Evolutionary conservation across 768 basidiomycete genomes (phyloP), one percentile per base, ranked within the genome.

Genomic region (Leucosporidium scottii): DNA sequence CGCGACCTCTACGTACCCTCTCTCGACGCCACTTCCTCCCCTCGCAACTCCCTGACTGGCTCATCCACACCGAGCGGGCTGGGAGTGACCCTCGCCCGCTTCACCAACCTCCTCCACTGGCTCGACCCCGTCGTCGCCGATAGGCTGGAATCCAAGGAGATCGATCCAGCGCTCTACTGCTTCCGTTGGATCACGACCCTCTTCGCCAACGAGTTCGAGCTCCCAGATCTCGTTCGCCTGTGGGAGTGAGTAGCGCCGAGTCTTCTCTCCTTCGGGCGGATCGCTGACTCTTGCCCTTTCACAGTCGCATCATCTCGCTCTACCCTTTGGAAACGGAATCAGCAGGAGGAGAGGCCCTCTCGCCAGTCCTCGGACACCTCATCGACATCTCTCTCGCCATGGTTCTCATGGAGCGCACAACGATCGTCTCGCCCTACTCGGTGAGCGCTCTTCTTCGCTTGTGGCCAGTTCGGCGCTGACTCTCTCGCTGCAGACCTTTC

Each of bases 161-260:
- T 73, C 36, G 61, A 63, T 7, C 39, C 66, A 3, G 63, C 60
- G 12, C 60, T 61, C 8, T 20, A 69, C 47, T 47, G 62, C 34
- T 53, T 73, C 27, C 39, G 66, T 17, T 73, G 72, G 72, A 10
- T 59, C 20, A 73, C 72, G 44, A 73, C 72, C 0, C 36, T 67
- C 8, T 73, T 73, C 28, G 63, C 72, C 8, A 65, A 59, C 53
- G 65, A 69, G 65, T 69, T 72, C 21, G 28, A 36, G 17, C 56
- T 72, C 2, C 71, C 71, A 6, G 71, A 72, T 23, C 62, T 69
- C 13, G 55, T 72, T 3, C 62, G 71, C 5, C 27, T 72, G 9
- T 72, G 71, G 71, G 71, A 72, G 39, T 44, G 39, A 44, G 39
- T 44, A 2, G 39, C 15, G 39, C 61, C 63, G 23, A 23, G 69